A percentile compares a stretch with the other conserved stretches of the same genome.
Conservation (phyloP, 108 stramenopile genomes). For the Nitzschia putrida region DNA sequence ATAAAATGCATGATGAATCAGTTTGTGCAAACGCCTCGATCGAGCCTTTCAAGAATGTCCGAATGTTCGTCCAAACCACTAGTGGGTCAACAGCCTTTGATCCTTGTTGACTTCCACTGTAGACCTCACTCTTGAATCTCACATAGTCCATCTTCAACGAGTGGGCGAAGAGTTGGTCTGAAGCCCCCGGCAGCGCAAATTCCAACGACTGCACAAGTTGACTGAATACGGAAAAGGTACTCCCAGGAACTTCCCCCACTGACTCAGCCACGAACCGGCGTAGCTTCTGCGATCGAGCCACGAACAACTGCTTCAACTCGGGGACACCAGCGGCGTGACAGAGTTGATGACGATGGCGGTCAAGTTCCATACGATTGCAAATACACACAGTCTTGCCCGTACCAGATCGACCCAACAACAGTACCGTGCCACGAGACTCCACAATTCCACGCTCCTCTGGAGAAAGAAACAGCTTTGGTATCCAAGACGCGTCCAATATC, state of each 20-base stretch:
- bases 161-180: no score
- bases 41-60: constrained; percentile 64
- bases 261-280: background rate
- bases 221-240: no score
- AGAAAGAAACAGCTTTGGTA: constrained; percentile 48
- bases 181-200: no score
- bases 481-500: constrained; percentile 30
- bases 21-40: constrained; percentile 47
- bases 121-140: no score
- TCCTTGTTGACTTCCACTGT: no score
- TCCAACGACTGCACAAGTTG: no score
- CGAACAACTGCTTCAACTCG: constrained; percentile 49
- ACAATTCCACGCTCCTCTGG: constrained; percentile 50
- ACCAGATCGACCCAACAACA: constrained; percentile 53
- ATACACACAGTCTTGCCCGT: constrained; percentile 64
- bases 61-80: constrained; percentile 58
- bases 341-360: constrained; percentile 25
- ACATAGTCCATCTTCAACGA: no score
- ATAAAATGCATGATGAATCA: constrained; percentile 8
- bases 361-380: constrained; percentile 52
- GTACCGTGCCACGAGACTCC: constrained; percentile 48
- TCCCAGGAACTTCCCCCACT: background rate
- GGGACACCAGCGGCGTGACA: background rate
- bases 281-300: constrained; percentile 32
- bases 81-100: constrained; percentile 30